A percentile compares a stretch with the other conserved stretches of the same genome.
These are phyloP conservation scores for Corrigiola litoralis DNA, from an alignment of 179 eudicot species.

Conservation along the genomic window DNA sequence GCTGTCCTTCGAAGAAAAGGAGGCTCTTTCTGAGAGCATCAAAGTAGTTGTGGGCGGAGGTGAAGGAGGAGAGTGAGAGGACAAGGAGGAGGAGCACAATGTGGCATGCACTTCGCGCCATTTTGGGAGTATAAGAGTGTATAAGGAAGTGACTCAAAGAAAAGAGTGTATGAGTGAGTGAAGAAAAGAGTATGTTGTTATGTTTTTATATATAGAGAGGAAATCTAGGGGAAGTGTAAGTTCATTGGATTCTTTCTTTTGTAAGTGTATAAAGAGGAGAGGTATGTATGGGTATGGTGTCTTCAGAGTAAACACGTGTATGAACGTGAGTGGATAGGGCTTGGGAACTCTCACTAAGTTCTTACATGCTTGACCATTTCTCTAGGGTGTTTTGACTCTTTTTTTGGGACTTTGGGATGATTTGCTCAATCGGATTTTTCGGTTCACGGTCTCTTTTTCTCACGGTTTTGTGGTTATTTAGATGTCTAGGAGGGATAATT, in stretches of 20 bases:
- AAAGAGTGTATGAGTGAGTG: not conserved
- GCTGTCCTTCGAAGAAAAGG: conserved; percentile 93
- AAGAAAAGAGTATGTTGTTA: not conserved
- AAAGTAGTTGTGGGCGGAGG: conserved; percentile 47
- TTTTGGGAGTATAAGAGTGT: conserved; percentile 25
- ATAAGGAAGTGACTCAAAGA: not conserved
- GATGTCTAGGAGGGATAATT: too few relatives aligned
- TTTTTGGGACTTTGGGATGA: not conserved
- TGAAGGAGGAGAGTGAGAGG: conserved; percentile 10
- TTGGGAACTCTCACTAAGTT: conserved; percentile 1
- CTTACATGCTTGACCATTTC: not conserved
- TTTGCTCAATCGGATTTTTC: too few relatives aligned
- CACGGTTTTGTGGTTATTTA: too few relatives aligned
- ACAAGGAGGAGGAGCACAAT: conserved; percentile 22
- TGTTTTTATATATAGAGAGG: not conserved
- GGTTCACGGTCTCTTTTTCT: too few relatives aligned
- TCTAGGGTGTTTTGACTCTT: not conserved
- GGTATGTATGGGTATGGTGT: conserved; percentile 12
- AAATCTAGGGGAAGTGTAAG: not conserved
- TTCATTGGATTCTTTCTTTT: conserved; percentile 46
- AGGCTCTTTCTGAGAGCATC: conserved; percentile 82
- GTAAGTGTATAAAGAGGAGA: not conserved
- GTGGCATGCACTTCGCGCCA: conserved; percentile 40
- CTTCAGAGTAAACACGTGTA: conserved; percentile 39
- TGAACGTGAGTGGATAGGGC: conserved; percentile 29